These are phyloP conservation scores for Aureobasidium leucospermi DNA, from an alignment of 2,329 filamentous ascomycete genomes.

Conservation along the genomic window DNA sequence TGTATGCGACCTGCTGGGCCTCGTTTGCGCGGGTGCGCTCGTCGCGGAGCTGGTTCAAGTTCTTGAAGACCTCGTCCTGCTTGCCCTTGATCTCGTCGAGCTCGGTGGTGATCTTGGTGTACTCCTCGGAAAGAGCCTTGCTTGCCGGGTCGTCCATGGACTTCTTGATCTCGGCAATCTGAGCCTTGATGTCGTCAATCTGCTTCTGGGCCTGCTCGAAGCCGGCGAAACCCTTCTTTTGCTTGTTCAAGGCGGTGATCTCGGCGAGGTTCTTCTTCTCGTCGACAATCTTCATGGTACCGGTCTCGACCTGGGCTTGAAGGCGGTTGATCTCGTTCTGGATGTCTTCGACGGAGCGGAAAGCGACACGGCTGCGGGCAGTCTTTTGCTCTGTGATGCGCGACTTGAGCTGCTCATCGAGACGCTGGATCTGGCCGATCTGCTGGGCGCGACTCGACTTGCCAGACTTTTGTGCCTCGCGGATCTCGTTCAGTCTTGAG, in stretches of 20 bases:
- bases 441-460: slow-evolving; percentile 73
- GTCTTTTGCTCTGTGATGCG: slow-evolving; percentile 81
- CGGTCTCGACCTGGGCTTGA: slow-evolving; percentile 78
- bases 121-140: slow-evolving; percentile 80
- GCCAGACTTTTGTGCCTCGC: slow-evolving; percentile 76
- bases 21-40: slow-evolving; percentile 76
- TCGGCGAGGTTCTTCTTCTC: slow-evolving; percentile 90
- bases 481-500: slow-evolving; percentile 73
- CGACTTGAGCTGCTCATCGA: slow-evolving; percentile 82
- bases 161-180: slow-evolving; percentile 85
- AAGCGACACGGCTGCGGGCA: slow-evolving; percentile 70
- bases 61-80: slow-evolving; percentile 86
- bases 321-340: slow-evolving; percentile 74
- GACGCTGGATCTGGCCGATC: slow-evolving; percentile 83
- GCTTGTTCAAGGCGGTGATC: slow-evolving; percentile 74
- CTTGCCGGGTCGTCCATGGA: slow-evolving; percentile 84
- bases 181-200: slow-evolving; percentile 78
- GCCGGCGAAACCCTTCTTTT: slow-evolving; percentile 81
- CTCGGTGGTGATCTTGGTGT: slow-evolving; percentile 77
- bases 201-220: slow-evolving; percentile 81
- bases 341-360: slow-evolving; percentile 82
- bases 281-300: slow-evolving; percentile 90
- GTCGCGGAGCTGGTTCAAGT: slow-evolving; percentile 73
- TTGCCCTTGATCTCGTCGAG: slow-evolving; percentile 85
- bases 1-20: slow-evolving; percentile 80